phyloP scores from a whole-genome alignment of 768 basidiomycete species.

The Tubosaeta brunneosetosa region DNA sequence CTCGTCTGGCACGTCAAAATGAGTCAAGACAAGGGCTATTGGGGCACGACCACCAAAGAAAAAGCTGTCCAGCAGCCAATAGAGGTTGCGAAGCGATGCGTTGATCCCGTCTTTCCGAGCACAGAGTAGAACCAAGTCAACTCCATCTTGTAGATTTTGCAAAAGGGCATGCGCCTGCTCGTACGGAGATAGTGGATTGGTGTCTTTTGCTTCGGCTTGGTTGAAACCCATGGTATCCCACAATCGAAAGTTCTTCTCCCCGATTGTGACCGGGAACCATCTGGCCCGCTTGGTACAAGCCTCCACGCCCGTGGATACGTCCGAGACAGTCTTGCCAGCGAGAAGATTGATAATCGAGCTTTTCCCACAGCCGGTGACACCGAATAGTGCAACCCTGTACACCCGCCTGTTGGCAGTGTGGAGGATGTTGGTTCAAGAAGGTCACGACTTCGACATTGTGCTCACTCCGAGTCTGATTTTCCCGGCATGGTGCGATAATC shows the following conservation, averaged over 20 bases:
- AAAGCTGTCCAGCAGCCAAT: constrained; percentile 34
- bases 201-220: constrained; percentile 15
- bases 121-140: constrained; percentile 38
- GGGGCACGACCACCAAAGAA: constrained; percentile 35
- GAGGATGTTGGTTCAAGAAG: constrained; percentile 1
- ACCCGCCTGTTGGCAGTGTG: constrained; percentile 9
- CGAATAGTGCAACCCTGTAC: constrained; percentile 25
- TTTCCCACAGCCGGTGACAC: constrained; percentile 28
- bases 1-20: constrained; percentile 31
- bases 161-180: constrained; percentile 33
- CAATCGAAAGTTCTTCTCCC: constrained; percentile 21
- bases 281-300: constrained; percentile 33
- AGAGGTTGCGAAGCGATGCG: constrained; percentile 33
- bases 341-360: constrained; percentile 30
- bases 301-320: constrained; percentile 24
- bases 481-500: constrained; percentile 2
- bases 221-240: constrained; percentile 35
- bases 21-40: constrained; percentile 36
- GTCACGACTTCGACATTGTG: not conserved
- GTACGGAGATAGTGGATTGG: constrained; percentile 19
- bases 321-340: constrained; percentile 23
- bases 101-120: constrained; percentile 37
- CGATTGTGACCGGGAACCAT: constrained; percentile 19
- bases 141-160: constrained; percentile 29
- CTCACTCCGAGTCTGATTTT: constrained; percentile 14